Conservation (phyloP, 495 filamentous ascomycete genomes). For the Aspergillus sclerotiicarbonarius region DNA sequence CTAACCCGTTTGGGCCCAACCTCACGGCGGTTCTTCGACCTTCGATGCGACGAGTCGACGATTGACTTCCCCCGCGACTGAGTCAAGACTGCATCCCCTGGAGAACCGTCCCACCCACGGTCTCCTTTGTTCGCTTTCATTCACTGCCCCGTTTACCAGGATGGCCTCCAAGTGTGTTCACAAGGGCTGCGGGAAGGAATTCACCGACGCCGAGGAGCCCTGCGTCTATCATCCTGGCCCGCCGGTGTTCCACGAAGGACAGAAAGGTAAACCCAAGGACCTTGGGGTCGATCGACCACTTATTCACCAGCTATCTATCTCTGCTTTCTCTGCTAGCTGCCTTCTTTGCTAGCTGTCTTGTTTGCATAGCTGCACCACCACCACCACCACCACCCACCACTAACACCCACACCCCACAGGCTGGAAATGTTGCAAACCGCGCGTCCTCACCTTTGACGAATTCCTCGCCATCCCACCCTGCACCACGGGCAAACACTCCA, state of each 20-base stretch:
- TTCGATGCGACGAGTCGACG: conserved; percentile 8
- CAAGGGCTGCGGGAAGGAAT: conserved; percentile 89
- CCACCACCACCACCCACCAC: conserved; percentile 9
- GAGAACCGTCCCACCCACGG: no score
- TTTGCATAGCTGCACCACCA: no score
- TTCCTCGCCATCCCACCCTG: conserved; percentile 93
- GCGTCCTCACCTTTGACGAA: conserved; percentile 97
- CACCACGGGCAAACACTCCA: conserved; percentile 90
- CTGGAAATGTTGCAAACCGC: conserved; percentile 99
- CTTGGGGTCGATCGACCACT: conserved; percentile 25
- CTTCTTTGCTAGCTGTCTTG: no score
- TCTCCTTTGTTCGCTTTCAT: background rate
- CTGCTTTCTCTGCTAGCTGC: no score
- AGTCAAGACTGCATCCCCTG: background rate
- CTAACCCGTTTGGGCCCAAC: conserved; percentile 32
- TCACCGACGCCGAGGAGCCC: conserved; percentile 76
- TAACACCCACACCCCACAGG: conserved; percentile 54
- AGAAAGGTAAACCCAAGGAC: conserved; percentile 75
- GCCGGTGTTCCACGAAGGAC: conserved; percentile 95
- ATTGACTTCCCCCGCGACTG: background rate
- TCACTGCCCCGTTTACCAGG: conserved; percentile 7
- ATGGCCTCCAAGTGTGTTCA: conserved; percentile 95
- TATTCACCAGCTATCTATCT: no score
- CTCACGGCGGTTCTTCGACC: conserved; percentile 5
- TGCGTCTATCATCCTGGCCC: conserved; percentile 93